Evolutionary conservation across 83 land plant species (phyloP).

Genomic region (Picea mariana): DNA sequence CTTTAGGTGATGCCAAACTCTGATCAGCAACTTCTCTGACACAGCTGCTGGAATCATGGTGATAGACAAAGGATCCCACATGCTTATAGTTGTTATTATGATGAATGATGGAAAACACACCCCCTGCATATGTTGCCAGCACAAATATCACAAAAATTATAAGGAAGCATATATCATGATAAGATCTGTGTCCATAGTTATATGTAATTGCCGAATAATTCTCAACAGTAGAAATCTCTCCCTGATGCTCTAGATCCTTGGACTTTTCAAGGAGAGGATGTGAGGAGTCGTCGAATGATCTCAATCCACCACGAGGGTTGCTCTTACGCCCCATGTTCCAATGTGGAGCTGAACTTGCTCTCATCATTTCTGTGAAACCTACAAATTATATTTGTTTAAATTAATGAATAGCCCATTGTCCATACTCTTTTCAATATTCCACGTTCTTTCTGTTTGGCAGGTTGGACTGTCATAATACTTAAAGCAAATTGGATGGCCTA

Average conservation of each 20-base stretch:
- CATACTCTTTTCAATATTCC: too few relatives aligned
- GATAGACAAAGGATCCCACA: conserved; percentile 19
- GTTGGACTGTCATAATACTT: too few relatives aligned
- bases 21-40: too few relatives aligned
- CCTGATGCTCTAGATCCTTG: neutral
- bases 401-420: too few relatives aligned
- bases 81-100: conserved; percentile 40
- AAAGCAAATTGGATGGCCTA: too few relatives aligned
- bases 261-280: conserved; percentile 9
- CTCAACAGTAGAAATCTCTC: neutral
- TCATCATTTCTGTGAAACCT: too few relatives aligned
- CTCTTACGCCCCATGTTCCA: neutral
- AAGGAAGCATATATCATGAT: conserved; percentile 35
- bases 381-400: too few relatives aligned
- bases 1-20: too few relatives aligned
- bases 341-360: neutral
- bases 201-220: neutral
- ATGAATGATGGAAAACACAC: conserved; percentile 36
- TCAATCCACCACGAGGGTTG: neutral
- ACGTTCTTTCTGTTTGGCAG: too few relatives aligned
- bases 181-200: conserved; percentile 33
- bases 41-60: too few relatives aligned
- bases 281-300: neutral
- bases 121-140: conserved; percentile 26
- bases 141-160: conserved; percentile 30